A percentile compares a stretch with the other conserved stretches of the same genome.
These are phyloP conservation scores for Talaromyces verruculosus DNA, from an alignment of 2,329 filamentous ascomycete genomes.

Conservation along the genomic window DNA sequence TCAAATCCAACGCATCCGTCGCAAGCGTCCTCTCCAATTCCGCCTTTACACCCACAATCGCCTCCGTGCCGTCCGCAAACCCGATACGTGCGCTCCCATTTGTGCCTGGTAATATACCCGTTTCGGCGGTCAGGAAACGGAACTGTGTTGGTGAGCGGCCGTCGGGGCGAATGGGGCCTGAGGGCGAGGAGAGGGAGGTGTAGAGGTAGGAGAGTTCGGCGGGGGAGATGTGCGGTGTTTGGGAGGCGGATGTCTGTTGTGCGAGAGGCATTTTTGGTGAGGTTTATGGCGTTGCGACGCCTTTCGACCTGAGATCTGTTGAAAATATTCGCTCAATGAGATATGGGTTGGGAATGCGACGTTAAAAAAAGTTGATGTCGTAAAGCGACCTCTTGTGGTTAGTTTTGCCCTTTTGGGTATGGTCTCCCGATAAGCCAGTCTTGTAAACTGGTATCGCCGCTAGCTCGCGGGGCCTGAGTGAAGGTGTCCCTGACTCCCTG, in stretches of 20 bases:
- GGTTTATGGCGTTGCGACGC: background rate
- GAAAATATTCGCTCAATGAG: background rate
- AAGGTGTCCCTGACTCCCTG: no score
- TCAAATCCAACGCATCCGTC: conserved; percentile 37
- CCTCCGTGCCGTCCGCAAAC: conserved; percentile 92
- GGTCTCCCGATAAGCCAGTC: no score
- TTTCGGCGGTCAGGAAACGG: conserved; percentile 85
- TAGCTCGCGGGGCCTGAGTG: no score
- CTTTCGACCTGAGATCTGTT: background rate
- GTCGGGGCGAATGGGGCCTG: conserved; percentile 78
- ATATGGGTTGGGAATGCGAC: background rate
- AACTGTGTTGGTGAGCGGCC: conserved; percentile 81
- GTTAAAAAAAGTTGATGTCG: background rate
- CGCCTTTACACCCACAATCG: conserved; percentile 91
- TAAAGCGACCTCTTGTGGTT: no score
- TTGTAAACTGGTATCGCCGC: no score
- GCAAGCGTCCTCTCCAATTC: conserved; percentile 75
- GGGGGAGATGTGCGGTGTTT: conserved; percentile 72
- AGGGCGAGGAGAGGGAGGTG: conserved; percentile 76
- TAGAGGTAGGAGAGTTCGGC: conserved; percentile 96
- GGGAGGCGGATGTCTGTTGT: conserved; percentile 57
- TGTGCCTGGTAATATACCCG: conserved; percentile 80
- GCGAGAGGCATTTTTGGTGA: conserved; percentile 57
- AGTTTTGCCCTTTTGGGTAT: no score
- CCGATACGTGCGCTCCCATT: conserved; percentile 93